phyloP scores from a whole-genome alignment of 441 rosid genomes.

The Rhodomyrtus psidioides region DNA sequence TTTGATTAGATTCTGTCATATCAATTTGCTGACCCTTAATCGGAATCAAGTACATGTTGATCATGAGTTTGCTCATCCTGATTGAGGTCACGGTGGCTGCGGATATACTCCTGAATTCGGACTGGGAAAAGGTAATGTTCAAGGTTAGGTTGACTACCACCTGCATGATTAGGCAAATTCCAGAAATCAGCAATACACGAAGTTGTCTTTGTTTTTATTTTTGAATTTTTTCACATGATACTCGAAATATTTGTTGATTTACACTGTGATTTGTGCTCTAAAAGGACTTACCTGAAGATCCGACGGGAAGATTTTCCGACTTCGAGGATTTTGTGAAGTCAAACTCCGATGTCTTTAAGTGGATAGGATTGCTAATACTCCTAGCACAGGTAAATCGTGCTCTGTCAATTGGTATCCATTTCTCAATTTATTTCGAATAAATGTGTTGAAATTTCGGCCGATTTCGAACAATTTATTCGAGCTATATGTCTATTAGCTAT shows the following conservation, averaged over 20 bases:
- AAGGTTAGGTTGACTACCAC: background rate
- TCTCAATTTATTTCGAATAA: background rate
- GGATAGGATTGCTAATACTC: constrained; percentile 28
- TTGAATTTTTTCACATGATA: no score
- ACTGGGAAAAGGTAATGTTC: constrained; percentile 40
- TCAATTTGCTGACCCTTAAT: constrained; percentile 14
- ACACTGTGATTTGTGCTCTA: background rate
- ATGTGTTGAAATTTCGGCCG: background rate
- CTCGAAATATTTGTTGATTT: background rate
- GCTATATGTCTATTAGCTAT: background rate
- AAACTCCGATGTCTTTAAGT: constrained; percentile 28
- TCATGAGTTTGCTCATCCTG: constrained; percentile 29
- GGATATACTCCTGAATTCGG: constrained; percentile 38
- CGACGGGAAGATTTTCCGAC: constrained; percentile 38
- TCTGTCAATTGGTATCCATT: background rate
- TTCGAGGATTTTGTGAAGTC: constrained; percentile 37
- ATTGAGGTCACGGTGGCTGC: constrained; percentile 30
- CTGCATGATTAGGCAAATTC: background rate
- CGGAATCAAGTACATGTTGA: constrained; percentile 20
- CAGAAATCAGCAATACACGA: background rate
- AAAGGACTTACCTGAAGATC: constrained; percentile 59
- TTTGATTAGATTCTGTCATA: background rate
- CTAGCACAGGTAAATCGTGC: constrained; percentile 29
- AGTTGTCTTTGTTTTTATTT: background rate
- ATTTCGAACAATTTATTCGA: background rate